Evolutionary conservation across 2,329 filamentous ascomycete genomes (phyloP).

Genomic region (Ilyonectria destructans): DNA sequence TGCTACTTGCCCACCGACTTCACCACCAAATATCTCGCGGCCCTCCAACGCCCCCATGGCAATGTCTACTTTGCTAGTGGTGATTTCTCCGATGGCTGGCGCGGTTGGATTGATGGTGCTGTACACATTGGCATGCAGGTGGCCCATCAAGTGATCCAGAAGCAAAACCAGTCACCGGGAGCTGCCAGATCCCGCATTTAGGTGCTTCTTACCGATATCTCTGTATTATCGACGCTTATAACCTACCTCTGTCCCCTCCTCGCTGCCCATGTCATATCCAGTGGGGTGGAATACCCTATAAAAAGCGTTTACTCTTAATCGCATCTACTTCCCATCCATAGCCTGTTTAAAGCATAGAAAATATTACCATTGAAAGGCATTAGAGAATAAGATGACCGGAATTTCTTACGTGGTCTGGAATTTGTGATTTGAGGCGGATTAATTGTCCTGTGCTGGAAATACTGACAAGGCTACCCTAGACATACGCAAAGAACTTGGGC

Average conservation of each 20-base stretch:
- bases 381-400: not conserved
- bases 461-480: not conserved
- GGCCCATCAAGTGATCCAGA: slow-evolving; percentile 23
- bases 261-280: too few species aligned
- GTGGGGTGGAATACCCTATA: too few species aligned
- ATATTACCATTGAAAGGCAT: not conserved
- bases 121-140: slow-evolving; percentile 19
- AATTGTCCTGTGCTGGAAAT: too few species aligned
- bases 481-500: not conserved
- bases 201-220: not conserved
- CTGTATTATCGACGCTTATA: too few species aligned
- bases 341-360: not conserved
- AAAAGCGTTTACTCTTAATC: not conserved
- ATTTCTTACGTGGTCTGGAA: too few species aligned
- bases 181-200: not conserved
- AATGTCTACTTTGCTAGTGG: slow-evolving; percentile 26
- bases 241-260: too few species aligned
- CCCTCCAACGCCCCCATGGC: slow-evolving; percentile 17
- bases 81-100: slow-evolving; percentile 30
- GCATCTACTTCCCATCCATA: not conserved
- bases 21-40: slow-evolving; percentile 19
- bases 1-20: slow-evolving; percentile 8
- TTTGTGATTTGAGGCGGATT: too few species aligned
- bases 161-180: not conserved
- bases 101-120: slow-evolving; percentile 29